Percentiles rank a stretch among this genome's conserved stretches.
Conservation (phyloP, 2,329 filamentous ascomycete species). For the Apiospora malaysiana region DNA sequence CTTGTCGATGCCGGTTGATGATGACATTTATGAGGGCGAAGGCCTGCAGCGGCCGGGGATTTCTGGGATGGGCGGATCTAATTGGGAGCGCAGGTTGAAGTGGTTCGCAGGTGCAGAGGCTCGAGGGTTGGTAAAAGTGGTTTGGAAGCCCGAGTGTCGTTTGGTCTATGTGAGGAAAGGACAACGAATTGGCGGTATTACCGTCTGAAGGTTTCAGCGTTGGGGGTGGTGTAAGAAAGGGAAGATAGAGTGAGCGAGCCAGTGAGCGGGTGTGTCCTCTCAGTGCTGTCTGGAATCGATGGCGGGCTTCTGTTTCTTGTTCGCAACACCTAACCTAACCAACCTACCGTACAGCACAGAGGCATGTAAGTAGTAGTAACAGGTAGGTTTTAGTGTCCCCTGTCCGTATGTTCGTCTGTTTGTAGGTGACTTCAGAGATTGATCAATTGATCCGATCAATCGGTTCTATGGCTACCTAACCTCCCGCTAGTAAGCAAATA, state of each 20-base stretch:
- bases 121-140: slow-evolving; percentile 14
- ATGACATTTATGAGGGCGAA: slow-evolving; percentile 6
- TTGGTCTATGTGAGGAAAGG: not conserved
- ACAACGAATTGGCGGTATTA: slow-evolving; percentile 16
- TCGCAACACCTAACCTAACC: not conserved
- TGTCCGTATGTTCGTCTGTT: too few relatives aligned
- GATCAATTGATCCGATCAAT: too few relatives aligned
- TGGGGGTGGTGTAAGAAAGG: slow-evolving; percentile 7
- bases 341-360: too few relatives aligned
- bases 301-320: not conserved
- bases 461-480: too few relatives aligned
- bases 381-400: too few relatives aligned
- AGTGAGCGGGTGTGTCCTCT: not conserved
- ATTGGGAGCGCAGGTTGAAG: not conserved
- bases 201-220: slow-evolving; percentile 15
- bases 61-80: slow-evolving; percentile 5
- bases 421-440: too few relatives aligned
- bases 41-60: not conserved
- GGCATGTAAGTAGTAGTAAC: too few relatives aligned
- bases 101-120: slow-evolving; percentile 10
- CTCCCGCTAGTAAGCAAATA: too few relatives aligned
- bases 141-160: slow-evolving; percentile 4
- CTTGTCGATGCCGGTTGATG: not conserved
- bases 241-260: not conserved
- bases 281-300: not conserved